Percentiles rank a stretch among this genome's conserved stretches.
These are phyloP conservation scores for Rhodotorula sp. DNA, from an alignment of 1,284 basidiomycete species.

Conservation along the genomic window DNA sequence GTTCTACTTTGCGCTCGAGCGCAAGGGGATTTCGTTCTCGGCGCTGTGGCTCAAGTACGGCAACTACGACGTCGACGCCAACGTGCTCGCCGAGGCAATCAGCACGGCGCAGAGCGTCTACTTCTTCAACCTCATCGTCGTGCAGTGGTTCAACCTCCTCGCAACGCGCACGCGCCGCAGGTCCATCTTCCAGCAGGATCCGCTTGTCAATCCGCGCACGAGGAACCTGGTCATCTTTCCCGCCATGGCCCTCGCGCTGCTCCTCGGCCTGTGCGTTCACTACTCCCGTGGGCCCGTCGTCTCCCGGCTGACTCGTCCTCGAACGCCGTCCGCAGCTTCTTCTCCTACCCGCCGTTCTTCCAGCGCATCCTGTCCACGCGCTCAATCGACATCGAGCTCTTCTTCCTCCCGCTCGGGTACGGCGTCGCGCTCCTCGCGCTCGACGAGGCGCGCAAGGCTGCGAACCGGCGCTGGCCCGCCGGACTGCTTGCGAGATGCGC, in stretches of 20 bases:
- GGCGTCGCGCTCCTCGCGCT: conserved; percentile 50
- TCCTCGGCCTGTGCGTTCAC: conserved; percentile 51
- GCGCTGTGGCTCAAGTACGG: conserved; percentile 61
- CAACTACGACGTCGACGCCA: conserved; percentile 49
- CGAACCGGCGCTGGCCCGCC: background rate
- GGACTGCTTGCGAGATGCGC: background rate
- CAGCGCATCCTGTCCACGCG: conserved; percentile 62
- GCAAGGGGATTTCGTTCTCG: conserved; percentile 60
- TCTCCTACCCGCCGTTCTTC: conserved; percentile 44
- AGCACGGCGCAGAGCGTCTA: conserved; percentile 57
- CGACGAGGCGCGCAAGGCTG: conserved; percentile 49
- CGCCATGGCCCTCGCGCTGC: conserved; percentile 56
- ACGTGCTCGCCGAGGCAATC: conserved; percentile 53
- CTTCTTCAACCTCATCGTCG: conserved; percentile 58
- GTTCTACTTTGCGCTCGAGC: conserved; percentile 48
- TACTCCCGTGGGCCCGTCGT: background rate
- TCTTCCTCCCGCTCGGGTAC: conserved; percentile 57
- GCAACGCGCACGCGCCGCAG: conserved; percentile 59
- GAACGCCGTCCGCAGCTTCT: conserved; percentile 54
- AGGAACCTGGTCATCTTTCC: conserved; percentile 57
- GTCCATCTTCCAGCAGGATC: conserved; percentile 57
- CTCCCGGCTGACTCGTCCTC: conserved; percentile 22
- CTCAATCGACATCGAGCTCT: conserved; percentile 58
- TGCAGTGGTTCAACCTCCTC: conserved; percentile 66
- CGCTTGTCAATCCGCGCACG: conserved; percentile 47